Evolutionary conservation across 2,329 filamentous ascomycete genomes (phyloP), one percentile per base, ranked within the genome.

Genomic region (Aspergillus calidoustus): DNA sequence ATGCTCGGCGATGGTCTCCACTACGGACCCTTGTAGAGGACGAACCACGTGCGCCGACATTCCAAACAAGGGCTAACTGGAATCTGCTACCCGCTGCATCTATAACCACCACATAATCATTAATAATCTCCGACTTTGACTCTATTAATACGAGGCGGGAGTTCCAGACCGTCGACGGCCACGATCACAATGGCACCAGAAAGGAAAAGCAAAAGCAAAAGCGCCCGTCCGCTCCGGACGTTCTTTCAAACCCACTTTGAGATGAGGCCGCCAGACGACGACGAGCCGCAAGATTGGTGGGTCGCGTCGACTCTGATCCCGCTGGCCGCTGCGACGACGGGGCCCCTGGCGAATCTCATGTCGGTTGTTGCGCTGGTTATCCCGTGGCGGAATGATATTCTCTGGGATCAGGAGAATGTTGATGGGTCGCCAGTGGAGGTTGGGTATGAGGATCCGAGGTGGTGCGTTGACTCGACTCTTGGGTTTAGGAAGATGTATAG

Each of bases 321-420:
- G 34, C 87, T 97, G 72, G 84, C 95, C 11, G 92, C 93, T 2
- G 93, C 92, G 38, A 92, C 93, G 0, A 84, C 95, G 2, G 92
- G 92, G 0, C 93, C 93, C 0, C 86, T 96, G 9, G 93, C 93
- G 3, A 96, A 93, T 61, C 88, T 95, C 31, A 90, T 95, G 77
- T 94, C 90, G 60, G 92, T 97, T 61, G 92, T 91, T 64, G 91
- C 93, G 7, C 82, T 97, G n/a, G 91, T 92, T 1, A 88, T 87
- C 30, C 87, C 87, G 23, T 97, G 93, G 93, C 84, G 91, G 63
- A 80, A 82, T 57, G 71, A 82, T 47, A 78, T 84, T 44, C 73
- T 81, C 51, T 81, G 83, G 0, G 79, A 80, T 64, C 61, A 64
- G 9, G 69, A 72, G 0, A 79, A 83, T 5, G 73, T 82, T 1